Conservation (phyloP, 1,284 basidiomycete genomes). For the Vanrija sp. region DNA sequence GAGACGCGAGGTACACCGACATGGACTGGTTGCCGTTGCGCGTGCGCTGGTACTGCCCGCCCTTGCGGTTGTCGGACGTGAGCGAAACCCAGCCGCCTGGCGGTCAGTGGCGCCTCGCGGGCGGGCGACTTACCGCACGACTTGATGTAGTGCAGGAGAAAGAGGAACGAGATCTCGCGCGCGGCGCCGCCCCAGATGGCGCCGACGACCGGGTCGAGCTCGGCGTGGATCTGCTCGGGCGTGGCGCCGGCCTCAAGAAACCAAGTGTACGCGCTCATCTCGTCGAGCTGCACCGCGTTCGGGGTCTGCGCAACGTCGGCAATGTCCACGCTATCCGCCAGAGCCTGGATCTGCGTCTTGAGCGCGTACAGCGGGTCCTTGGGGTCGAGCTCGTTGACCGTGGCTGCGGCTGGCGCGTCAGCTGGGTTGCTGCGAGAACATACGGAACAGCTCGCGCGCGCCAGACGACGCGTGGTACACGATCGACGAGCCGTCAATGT, state of each 20-base stretch:
- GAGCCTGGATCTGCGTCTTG: not conserved
- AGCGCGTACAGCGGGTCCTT: not conserved
- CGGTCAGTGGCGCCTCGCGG: too few species aligned
- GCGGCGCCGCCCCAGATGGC: not conserved
- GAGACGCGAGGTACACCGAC: slow-evolving; percentile 5
- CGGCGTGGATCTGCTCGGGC: not conserved
- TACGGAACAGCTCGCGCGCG: too few species aligned
- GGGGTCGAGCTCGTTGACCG: too few species aligned
- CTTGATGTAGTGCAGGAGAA: slow-evolving; percentile 1
- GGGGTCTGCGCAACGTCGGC: slow-evolving; percentile 1
- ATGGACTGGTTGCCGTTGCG: slow-evolving; percentile 12
- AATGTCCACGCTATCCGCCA: slow-evolving; percentile 3
- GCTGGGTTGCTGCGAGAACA: too few species aligned
- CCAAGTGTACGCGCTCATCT: not conserved
- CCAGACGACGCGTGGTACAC: too few species aligned
- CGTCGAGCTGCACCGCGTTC: slow-evolving; percentile 1
- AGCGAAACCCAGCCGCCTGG: slow-evolving; percentile 4
- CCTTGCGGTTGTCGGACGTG: not conserved
- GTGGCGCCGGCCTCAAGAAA: not conserved
- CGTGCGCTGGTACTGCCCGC: slow-evolving; percentile 16
- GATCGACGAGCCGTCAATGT: not conserved
- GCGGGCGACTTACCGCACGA: not conserved
- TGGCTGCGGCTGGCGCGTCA: too few species aligned
- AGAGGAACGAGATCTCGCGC: slow-evolving; percentile 7
- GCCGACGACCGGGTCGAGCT: not conserved